Evolutionary conservation across 192 early-diverging fungal genomes (phyloP).

Genomic region (Coemansia sp.): DNA sequence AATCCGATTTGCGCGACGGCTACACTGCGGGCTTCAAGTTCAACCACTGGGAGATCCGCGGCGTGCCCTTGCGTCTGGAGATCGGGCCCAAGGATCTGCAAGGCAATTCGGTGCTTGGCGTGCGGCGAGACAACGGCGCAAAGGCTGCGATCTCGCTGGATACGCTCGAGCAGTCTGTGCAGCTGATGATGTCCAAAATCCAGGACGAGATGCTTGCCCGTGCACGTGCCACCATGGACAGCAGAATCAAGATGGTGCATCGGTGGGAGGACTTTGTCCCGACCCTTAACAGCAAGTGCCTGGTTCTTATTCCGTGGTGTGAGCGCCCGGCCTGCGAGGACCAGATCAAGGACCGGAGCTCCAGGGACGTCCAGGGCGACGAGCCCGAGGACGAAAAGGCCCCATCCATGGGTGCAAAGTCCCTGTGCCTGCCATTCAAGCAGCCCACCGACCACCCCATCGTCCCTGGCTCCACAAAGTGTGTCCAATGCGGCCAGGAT

Average conservation of each 20-base stretch:
- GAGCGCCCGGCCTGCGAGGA: constrained; percentile 91
- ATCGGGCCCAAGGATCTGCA: constrained; percentile 94
- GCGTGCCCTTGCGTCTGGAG: constrained; percentile 96
- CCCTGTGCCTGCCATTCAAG: constrained; percentile 93
- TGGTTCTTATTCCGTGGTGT: constrained; percentile 95
- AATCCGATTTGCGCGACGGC: constrained; percentile 78
- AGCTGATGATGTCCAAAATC: constrained; percentile 70
- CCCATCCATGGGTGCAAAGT: constrained; percentile 99
- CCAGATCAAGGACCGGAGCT: constrained; percentile 90
- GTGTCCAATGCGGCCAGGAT: constrained; percentile 74
- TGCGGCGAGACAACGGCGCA: constrained; percentile 81
- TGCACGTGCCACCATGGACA: constrained; percentile 79
- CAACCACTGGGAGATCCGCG: constrained; percentile 99
- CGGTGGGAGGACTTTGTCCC: constrained; percentile 96
- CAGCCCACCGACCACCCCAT: constrained; percentile 89
- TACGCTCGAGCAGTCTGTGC: constrained; percentile 62
- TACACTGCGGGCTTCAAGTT: constrained; percentile 97
- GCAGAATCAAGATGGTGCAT: constrained; percentile 73
- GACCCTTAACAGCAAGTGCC: constrained; percentile 82
- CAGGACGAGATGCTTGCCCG: constrained; percentile 89
- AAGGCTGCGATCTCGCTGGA: constrained; percentile 65
- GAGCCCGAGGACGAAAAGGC: constrained; percentile 94
- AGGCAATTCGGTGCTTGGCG: constrained; percentile 74
- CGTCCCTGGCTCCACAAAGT: constrained; percentile 85
- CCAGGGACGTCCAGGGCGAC: constrained; percentile 61